phyloP scores from a whole-genome alignment of 345 rosid species.

The Populus davidiana region DNA sequence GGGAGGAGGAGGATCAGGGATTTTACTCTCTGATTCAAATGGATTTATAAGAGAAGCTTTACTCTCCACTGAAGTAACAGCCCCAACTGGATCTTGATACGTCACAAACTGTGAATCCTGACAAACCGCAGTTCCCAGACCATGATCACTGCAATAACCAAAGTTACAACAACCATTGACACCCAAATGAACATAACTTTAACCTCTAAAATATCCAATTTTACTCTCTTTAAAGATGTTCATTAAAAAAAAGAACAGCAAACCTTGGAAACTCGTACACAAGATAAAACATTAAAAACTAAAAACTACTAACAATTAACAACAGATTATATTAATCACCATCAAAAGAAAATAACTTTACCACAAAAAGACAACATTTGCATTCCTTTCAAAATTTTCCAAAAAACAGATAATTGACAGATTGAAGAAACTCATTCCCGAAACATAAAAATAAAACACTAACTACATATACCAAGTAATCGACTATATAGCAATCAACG shows the following conservation, averaged over 20 bases:
- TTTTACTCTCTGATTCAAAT: constrained; percentile 26
- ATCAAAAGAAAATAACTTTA: background rate
- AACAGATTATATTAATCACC: background rate
- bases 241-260: background rate
- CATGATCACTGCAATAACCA: constrained; percentile 36
- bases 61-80: constrained; percentile 32
- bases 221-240: background rate
- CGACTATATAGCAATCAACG: background rate
- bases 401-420: too few relatives aligned
- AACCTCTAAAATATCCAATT: background rate
- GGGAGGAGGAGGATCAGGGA: constrained; percentile 11
- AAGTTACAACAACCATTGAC: constrained; percentile 6
- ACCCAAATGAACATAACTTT: background rate
- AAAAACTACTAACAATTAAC: background rate
- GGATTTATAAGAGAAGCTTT: constrained; percentile 17
- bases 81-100: constrained; percentile 28
- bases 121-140: constrained; percentile 19
- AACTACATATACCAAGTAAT: background rate
- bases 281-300: background rate
- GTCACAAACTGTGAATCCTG: constrained; percentile 17
- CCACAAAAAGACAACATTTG: background rate
- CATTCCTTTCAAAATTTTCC: background rate
- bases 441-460: background rate
- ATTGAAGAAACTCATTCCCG: background rate
- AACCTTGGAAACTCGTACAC: background rate